These are phyloP conservation scores for Mallotus repandus DNA, from an alignment of 441 rosid species.

Conservation along the genomic window DNA sequence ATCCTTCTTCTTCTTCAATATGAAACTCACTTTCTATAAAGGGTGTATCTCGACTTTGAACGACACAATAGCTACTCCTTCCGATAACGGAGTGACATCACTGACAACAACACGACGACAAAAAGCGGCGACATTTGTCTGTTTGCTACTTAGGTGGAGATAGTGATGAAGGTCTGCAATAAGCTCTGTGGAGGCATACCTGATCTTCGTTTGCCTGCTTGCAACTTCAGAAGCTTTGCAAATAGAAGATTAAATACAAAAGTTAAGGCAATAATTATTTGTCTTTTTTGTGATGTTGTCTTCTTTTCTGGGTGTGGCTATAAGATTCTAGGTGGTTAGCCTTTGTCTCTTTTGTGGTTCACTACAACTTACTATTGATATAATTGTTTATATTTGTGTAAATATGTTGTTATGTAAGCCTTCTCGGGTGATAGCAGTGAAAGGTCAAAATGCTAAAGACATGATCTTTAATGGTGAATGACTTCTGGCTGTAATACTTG, in stretches of 20 bases:
- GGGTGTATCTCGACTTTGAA: too few species aligned
- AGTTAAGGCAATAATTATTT: neutral
- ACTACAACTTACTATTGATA: neutral
- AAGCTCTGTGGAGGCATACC: constrained; percentile 26
- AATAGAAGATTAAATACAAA: neutral
- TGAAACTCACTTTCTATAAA: too few species aligned
- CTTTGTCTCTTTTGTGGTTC: constrained; percentile 2
- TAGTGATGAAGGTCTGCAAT: too few species aligned
- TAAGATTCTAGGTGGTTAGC: neutral
- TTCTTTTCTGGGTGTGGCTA: neutral
- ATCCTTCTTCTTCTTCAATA: too few species aligned
- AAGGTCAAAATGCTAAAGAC: neutral
- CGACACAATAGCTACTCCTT: too few species aligned
- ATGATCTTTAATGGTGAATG: neutral
- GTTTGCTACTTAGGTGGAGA: too few species aligned
- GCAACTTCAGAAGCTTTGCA: neutral
- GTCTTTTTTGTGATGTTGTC: too few species aligned
- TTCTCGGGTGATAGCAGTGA: neutral
- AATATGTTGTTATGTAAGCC: neutral
- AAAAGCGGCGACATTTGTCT: too few species aligned
- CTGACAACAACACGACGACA: too few species aligned
- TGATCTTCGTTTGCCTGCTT: constrained; percentile 7
- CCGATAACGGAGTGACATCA: too few species aligned
- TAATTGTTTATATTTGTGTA: neutral
- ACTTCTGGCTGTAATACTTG: neutral